Conservation (phyloP, 1,139 yeast species). For the Trichomonascaceae sp. region DNA sequence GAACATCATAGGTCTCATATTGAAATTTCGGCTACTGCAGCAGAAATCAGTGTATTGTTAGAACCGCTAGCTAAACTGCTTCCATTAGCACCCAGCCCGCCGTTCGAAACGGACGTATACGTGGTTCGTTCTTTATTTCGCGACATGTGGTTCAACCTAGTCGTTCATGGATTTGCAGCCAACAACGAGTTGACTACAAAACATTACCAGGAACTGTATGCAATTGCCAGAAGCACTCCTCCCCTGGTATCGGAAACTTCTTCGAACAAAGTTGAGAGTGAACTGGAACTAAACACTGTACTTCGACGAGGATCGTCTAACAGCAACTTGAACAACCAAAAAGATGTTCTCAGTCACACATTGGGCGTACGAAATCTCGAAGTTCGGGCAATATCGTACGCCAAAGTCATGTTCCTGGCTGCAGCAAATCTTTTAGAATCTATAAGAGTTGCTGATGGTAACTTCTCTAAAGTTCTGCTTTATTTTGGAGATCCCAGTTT, state of each 20-base stretch:
- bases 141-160: constrained; percentile 92
- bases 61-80: constrained; percentile 70
- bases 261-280: constrained; percentile 83
- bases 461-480: constrained; percentile 64
- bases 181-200: constrained; percentile 50
- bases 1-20: constrained; percentile 80
- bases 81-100: constrained; percentile 48
- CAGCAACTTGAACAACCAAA: constrained; percentile 72
- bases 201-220: constrained; percentile 46
- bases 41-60: constrained; percentile 61
- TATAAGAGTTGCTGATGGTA: constrained; percentile 67
- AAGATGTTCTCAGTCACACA: constrained; percentile 39
- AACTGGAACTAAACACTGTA: constrained; percentile 86
- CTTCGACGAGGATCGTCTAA: constrained; percentile 85
- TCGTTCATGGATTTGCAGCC: constrained; percentile 77
- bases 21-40: constrained; percentile 73
- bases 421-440: constrained; percentile 76
- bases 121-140: constrained; percentile 57
- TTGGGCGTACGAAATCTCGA: constrained; percentile 28
- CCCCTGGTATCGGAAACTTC: constrained; percentile 86
- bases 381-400: constrained; percentile 54
- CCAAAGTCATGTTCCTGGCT: constrained; percentile 83
- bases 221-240: constrained; percentile 84
- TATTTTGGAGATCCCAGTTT: constrained; percentile 88
- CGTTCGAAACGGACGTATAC: constrained; percentile 41